Evolutionary conservation across 1,284 basidiomycete species (phyloP).

Genomic region (Cutaneotrichosporon daszewskae): DNA sequence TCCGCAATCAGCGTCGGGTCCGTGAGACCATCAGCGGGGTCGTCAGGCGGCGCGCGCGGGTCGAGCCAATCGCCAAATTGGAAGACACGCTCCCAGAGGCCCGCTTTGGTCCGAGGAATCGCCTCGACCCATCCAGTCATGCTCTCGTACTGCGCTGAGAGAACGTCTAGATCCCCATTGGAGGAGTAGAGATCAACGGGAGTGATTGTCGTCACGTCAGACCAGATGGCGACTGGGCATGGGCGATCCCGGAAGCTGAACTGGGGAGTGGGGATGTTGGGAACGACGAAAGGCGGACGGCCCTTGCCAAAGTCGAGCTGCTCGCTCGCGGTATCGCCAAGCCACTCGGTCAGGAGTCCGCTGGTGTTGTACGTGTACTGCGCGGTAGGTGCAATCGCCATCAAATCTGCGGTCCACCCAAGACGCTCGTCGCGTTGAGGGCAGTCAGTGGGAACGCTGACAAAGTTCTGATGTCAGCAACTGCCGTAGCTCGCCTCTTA

Average conservation of each 20-base stretch:
- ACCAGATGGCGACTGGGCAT: constrained; percentile 15
- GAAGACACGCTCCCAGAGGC: constrained; percentile 19
- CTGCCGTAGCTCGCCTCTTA: background rate
- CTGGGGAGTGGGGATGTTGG: constrained; percentile 11
- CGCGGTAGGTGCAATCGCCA: constrained; percentile 35
- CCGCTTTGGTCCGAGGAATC: constrained; percentile 17
- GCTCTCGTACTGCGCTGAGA: constrained; percentile 25
- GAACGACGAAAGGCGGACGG: constrained; percentile 27
- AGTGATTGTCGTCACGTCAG: constrained; percentile 25
- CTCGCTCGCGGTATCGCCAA: constrained; percentile 30
- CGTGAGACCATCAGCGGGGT: constrained; percentile 20
- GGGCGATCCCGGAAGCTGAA: background rate
- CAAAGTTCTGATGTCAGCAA: constrained; percentile 26
- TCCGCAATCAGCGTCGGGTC: constrained; percentile 30
- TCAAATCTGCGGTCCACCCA: constrained; percentile 41
- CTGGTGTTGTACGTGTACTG: constrained; percentile 32
- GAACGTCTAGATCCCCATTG: constrained; percentile 21
- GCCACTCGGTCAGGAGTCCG: constrained; percentile 28
- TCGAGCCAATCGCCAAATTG: constrained; percentile 40
- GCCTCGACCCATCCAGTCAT: constrained; percentile 37
- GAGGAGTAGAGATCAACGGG: constrained; percentile 29
- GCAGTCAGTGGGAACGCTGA: constrained; percentile 39
- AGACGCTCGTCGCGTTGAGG: constrained; percentile 42
- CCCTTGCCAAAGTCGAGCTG: constrained; percentile 15
- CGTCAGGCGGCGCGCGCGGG: constrained; percentile 28